Conservation (phyloP, 1,139 yeast genomes). For the Yamadazyma kanchanaburiensis region DNA sequence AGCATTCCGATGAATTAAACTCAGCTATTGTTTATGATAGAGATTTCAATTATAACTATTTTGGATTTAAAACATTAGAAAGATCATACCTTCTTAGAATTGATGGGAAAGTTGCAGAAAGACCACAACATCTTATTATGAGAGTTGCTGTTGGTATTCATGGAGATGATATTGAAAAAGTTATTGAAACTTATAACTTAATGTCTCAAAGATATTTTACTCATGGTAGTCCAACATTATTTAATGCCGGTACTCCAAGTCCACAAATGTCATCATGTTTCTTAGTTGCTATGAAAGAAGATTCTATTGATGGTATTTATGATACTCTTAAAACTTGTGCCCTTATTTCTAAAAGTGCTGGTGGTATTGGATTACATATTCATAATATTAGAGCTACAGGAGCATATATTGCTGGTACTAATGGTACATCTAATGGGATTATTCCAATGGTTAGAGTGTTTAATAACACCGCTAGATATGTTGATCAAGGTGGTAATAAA, state of each 20-base stretch:
- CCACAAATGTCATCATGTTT: constrained; percentile 90
- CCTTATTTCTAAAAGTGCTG: constrained; percentile 83
- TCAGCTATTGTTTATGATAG: constrained; percentile 81
- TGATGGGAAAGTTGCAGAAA: constrained; percentile 74
- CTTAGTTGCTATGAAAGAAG: constrained; percentile 84
- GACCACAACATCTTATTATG: constrained; percentile 89
- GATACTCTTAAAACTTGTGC: constrained; percentile 86
- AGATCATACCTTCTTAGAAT: constrained; percentile 75
- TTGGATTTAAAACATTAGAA: constrained; percentile 85
- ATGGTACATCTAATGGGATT: constrained; percentile 85
- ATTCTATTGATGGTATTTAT: constrained; percentile 86
- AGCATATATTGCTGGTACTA: constrained; percentile 83
- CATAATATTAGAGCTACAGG: constrained; percentile 86
- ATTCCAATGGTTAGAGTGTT: constrained; percentile 89
- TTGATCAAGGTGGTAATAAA: constrained; percentile 93
- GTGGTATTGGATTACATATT: constrained; percentile 84
- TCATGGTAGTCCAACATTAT: constrained; percentile 86
- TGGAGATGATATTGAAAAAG: constrained; percentile 67
- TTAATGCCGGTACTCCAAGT: constrained; percentile 85
- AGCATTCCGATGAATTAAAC: constrained; percentile 68
- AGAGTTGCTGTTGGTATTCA: constrained; percentile 89
- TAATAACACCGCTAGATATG: constrained; percentile 89
- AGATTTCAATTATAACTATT: constrained; percentile 78
- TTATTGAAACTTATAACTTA: constrained; percentile 74
- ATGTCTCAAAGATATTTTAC: constrained; percentile 85